Base-by-base conservation (phyloP, 2,329 filamentous ascomycete species). In the Fusarium praegraminearum region DNA sequence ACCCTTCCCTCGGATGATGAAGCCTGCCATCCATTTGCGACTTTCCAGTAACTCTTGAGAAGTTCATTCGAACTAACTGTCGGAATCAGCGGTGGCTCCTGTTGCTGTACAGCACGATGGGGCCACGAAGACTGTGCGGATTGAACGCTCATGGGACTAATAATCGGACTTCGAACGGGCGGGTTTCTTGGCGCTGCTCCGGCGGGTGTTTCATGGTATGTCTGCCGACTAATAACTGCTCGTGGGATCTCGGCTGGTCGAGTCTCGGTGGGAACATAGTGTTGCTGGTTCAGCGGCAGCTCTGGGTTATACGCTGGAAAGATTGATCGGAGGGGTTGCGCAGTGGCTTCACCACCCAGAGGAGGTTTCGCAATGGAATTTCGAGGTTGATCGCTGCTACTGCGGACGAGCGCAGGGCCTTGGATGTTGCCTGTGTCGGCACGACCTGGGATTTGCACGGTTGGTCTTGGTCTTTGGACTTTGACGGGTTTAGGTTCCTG, bases 251-350 rank as follows among this genome's bases (percentile, higher is more conserved):
- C 84, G 2, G 86, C 86, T 15, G 91, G 89, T 63, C 86, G 89
- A 57, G 85, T 80, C 75, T 91, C 88, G 1, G 87, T 90, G 4
- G 91, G 91, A 50, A 86, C 91, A 79, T 94, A 94, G 47, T 87
- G 80, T 75, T 94, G 92, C 60, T 89, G 87, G 57, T 88, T 84
- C 5, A 93, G 84, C 7, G 91, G 83, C 26, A 93, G 76, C 2
- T 85, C 85, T 5, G 89, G 90, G 73, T 94, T 89, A 76, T 93
- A 94, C 32, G 86, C 85, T 10, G 92, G 92, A 73, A 94, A 94
- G 73, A 94, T 93, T 26, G 91, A 94, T 33, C 87, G 86, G 72
- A 92, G 84, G 0, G 78, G 72, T 62, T 68, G 77, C 52, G 76
- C 76, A 45, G 76, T 66, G 24, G 75, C 46, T 11, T 79, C 77